These are phyloP conservation scores for Coffea humblotiana DNA, from an alignment of 305 asterid species.

Conservation along the genomic window DNA sequence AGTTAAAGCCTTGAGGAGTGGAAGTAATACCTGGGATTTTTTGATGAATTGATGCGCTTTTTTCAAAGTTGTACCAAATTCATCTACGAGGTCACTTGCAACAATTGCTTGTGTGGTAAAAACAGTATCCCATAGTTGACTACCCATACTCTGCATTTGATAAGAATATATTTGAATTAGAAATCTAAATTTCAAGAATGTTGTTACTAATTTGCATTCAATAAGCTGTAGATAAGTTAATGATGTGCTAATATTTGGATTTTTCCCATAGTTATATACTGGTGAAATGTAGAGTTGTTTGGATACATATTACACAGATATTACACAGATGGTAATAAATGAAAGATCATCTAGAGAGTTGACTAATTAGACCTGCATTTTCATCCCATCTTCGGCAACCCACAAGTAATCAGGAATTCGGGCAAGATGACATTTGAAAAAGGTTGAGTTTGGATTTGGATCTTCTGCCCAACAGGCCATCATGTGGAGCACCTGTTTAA, in stretches of 20 bases:
- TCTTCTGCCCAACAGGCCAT: slow-evolving; percentile 27
- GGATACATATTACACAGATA: too few species aligned
- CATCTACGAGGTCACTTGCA: background rate
- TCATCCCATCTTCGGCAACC: slow-evolving; percentile 26
- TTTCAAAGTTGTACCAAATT: slow-evolving; percentile 1
- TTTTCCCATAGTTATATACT: too few species aligned
- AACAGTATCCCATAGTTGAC: slow-evolving; percentile 11
- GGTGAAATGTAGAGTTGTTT: too few species aligned
- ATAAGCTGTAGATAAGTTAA: too few species aligned
- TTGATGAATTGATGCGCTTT: slow-evolving; percentile 1
- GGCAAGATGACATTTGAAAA: slow-evolving; percentile 15
- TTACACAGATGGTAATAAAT: too few species aligned
- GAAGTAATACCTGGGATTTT: slow-evolving; percentile 1
- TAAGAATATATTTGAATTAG: too few species aligned
- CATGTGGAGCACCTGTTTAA: background rate
- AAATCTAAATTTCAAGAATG: too few species aligned
- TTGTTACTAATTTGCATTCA: too few species aligned
- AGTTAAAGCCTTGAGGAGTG: too few species aligned
- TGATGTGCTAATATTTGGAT: too few species aligned
- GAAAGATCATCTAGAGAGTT: too few species aligned
- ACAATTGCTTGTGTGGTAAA: background rate
- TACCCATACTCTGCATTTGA: background rate
- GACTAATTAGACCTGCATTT: slow-evolving; percentile 6
- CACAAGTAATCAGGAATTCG: slow-evolving; percentile 21
- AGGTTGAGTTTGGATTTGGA: background rate